Percentiles rank a stretch among this genome's conserved stretches.
phyloP scores from a whole-genome alignment of 2,329 filamentous ascomycete species.

The Cryphonectria radicalis region DNA sequence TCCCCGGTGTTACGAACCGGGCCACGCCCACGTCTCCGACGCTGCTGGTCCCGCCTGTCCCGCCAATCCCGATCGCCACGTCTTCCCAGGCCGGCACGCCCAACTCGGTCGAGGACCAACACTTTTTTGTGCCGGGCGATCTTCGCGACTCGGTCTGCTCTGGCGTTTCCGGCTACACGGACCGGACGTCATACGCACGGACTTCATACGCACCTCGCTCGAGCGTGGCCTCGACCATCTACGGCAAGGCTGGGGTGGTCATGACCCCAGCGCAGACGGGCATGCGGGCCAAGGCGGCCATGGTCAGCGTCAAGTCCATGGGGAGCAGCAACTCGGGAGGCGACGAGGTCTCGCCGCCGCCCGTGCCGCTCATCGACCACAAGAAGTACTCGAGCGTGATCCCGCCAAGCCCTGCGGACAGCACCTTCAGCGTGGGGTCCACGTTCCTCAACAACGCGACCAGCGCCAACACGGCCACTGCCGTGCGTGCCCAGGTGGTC shows the following conservation, averaged over 20 bases:
- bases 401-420: slow-evolving; percentile 57
- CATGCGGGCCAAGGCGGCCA: slow-evolving; percentile 84
- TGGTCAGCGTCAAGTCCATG: slow-evolving; percentile 86
- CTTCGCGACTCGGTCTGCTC: slow-evolving; percentile 91
- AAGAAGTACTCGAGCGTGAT: slow-evolving; percentile 56
- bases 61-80: slow-evolving; percentile 78
- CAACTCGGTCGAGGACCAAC: slow-evolving; percentile 70
- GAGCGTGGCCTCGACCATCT: slow-evolving; percentile 91
- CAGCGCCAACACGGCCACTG: slow-evolving; percentile 56
- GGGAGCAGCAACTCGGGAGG: slow-evolving; percentile 58
- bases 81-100: slow-evolving; percentile 63
- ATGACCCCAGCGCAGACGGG: slow-evolving; percentile 83
- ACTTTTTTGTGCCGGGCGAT: slow-evolving; percentile 92
- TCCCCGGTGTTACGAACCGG: slow-evolving; percentile 93
- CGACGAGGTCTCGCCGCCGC: slow-evolving; percentile 60
- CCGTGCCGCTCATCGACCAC: slow-evolving; percentile 73
- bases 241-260: slow-evolving; percentile 87
- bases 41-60: slow-evolving; percentile 86
- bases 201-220: slow-evolving; percentile 64
- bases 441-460: slow-evolving; percentile 70
- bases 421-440: slow-evolving; percentile 69
- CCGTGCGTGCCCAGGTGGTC: slow-evolving; percentile 61
- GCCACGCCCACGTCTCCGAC: slow-evolving; percentile 82
- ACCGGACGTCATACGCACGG: slow-evolving; percentile 64
- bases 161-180: slow-evolving; percentile 67